These are phyloP conservation scores for Talaromyces albobiverticillius DNA, from an alignment of 2,329 filamentous ascomycete genomes.

Conservation along the genomic window DNA sequence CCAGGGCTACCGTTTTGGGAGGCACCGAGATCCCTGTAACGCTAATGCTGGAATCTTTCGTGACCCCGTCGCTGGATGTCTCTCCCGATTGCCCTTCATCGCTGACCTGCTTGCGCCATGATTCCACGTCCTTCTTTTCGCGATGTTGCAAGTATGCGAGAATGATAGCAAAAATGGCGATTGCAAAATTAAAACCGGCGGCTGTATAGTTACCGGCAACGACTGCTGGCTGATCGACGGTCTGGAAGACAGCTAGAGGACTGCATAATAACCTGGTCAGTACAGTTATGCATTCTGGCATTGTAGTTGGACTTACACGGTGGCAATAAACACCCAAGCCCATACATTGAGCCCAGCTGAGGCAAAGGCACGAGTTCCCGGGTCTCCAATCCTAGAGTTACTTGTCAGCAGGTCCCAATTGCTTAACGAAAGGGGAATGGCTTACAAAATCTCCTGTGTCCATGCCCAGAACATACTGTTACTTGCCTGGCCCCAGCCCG, in stretches of 20 bases:
- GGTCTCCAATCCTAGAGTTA: not conserved
- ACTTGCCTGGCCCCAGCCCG: not conserved
- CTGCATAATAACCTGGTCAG: not conserved
- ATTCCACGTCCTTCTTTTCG: not conserved
- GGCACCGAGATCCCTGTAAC: not conserved
- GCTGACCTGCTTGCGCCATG: not conserved
- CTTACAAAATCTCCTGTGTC: not conserved
- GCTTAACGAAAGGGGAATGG: not conserved
- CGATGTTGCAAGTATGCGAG: not conserved
- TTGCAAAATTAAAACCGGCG: not conserved
- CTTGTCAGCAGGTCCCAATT: not conserved
- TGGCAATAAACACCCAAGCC: not conserved
- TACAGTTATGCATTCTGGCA: not conserved
- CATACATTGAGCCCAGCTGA: not conserved
- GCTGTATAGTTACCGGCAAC: not conserved
- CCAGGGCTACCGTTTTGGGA: not conserved
- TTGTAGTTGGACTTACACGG: not conserved
- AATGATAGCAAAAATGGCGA: not conserved
- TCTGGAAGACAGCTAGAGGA: not conserved
- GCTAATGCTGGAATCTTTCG: not conserved
- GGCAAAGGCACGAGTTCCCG: not conserved
- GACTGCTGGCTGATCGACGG: not conserved
- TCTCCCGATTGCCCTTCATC: not conserved
- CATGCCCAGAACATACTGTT: conserved; percentile 1
- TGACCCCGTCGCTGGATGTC: not conserved